Conservation (phyloP, 1,284 basidiomycete species). For the Sphagnurus paluster region DNA sequence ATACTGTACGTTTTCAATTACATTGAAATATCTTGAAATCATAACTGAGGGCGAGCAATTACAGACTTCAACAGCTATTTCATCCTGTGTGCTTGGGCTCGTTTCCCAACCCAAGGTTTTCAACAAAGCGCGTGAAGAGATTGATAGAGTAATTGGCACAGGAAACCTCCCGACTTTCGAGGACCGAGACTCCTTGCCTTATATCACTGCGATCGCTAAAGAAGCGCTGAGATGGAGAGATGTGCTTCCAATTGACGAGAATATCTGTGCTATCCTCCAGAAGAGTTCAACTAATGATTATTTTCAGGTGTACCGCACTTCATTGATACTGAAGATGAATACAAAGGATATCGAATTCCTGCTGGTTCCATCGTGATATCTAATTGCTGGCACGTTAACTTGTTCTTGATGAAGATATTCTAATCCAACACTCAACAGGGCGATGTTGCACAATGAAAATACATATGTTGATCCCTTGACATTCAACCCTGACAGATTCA, state of each 20-base stretch:
- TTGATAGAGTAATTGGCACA: constrained; percentile 27
- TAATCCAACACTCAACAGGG: constrained; percentile 19
- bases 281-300: background rate
- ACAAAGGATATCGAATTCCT: constrained; percentile 36
- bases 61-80: constrained; percentile 24
- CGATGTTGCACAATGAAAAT: constrained; percentile 37
- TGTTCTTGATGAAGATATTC: background rate
- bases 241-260: constrained; percentile 15
- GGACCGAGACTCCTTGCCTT: constrained; percentile 33
- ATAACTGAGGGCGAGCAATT: background rate
- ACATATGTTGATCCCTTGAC: constrained; percentile 36
- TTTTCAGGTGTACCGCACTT: constrained; percentile 27
- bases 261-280: background rate
- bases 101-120: constrained; percentile 32
- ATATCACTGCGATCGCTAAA: constrained; percentile 30
- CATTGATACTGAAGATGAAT: constrained; percentile 30
- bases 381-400: constrained; percentile 28
- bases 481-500: constrained; percentile 39
- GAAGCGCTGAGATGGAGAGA: constrained; percentile 29
- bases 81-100: constrained; percentile 32
- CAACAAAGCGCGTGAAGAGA: constrained; percentile 35
- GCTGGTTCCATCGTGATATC: constrained; percentile 31
- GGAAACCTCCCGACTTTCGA: constrained; percentile 41
- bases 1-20: constrained; percentile 8
- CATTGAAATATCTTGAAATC: background rate